Base-by-base conservation (phyloP, 345 rosid genomes). In the Erodium maritimum region DNA sequence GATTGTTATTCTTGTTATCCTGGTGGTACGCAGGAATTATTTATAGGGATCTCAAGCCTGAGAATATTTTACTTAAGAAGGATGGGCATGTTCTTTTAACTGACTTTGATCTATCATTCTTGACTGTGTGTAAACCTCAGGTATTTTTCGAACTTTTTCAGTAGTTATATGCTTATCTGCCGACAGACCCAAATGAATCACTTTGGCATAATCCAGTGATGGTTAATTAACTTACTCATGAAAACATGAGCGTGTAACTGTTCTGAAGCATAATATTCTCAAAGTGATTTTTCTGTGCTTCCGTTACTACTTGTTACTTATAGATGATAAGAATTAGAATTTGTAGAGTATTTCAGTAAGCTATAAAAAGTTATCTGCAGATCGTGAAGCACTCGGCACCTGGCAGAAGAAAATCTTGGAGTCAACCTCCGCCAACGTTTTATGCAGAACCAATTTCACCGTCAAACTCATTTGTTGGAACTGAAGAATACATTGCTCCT, bases 401-500 rank as follows among this genome's bases (percentile, higher is more conserved):
- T 19, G 80, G 63, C 9, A 69, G 82, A 80, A 83, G 93, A 70
- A 77, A 76, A 69, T 85, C 99, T 50, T 79, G 85, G 71, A 89
- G 73, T 72, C 91, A 68, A 53, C 87, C 77, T 5, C 74, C 77
- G 10, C 91, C 96, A 16, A 79, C 77, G 24, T 86, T 93, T 75
- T 80, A 86, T 61, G 99, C 99, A 64, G 96, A 89, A 65, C 99
- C 96, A 56, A 50, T 17, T n/a, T 6, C 85, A 20, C 80, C 69
- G 65, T 89, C 96, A 24, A 93, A 89, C 77, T 93, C 99, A 14
- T 93, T 89, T 63, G 95, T 93, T 45, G 99, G 99, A 64, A 93
- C 95, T 21, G 95, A 88, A 79, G 96, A 93, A 73, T 93, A 93
- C 69, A 93, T 89, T 68, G 94, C 99, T 29, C 99, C 99, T 17